Evolutionary conservation across 306 rosid genomes (phyloP), one percentile per base, ranked within the genome.

Genomic region (Vicia sativa): DNA sequence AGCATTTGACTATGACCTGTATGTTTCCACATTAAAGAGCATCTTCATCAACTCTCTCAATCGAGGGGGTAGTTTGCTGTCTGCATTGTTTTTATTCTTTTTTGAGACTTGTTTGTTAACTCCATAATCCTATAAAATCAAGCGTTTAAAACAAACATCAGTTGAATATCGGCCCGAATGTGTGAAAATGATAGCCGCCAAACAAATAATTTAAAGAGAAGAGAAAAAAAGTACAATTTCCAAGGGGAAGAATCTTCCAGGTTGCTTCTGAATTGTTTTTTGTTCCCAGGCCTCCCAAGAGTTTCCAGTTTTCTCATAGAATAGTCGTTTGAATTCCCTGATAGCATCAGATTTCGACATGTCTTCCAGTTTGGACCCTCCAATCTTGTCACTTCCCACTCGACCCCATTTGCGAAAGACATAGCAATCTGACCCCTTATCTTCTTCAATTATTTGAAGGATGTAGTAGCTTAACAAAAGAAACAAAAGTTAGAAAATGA

Each of bases 331-430:
- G 88, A 93, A 93, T 61, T 82, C 95, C 46, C 58, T 13, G 62
- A 93, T 82, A 15, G 99, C 92, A 79, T 87, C 96, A 48, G 84
- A 74, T 76, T 86, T 93, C n/a, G 82, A 54, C 95, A 93, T 77
- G 18, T 67, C 83, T 0, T 90, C 98, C 62, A 93, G 78, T 78
- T 93, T 93, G 74, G 0, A 49, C 56, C 96, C 95, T 75, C 99
- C 99, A 78, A 93, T 90, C 82, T 86, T 93, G 42, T 87, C 89
- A 80, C 85, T 90, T 68, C 99, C 97, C 70, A 93, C 97, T 42
- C 97, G 89, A 52, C 99, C 97, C 99, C 99, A 93, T 84, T 93
- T 93, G 66, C 97, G 97, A 76, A 86, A 93, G 71, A 93, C 87
- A 44, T 70, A 77, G 86, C 97, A 93, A 61, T 71, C 89, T 49